A percentile compares a stretch with the other conserved stretches of the same genome.
phyloP scores from a whole-genome alignment of 257 asterid species.

The Nemophila menziesii region DNA sequence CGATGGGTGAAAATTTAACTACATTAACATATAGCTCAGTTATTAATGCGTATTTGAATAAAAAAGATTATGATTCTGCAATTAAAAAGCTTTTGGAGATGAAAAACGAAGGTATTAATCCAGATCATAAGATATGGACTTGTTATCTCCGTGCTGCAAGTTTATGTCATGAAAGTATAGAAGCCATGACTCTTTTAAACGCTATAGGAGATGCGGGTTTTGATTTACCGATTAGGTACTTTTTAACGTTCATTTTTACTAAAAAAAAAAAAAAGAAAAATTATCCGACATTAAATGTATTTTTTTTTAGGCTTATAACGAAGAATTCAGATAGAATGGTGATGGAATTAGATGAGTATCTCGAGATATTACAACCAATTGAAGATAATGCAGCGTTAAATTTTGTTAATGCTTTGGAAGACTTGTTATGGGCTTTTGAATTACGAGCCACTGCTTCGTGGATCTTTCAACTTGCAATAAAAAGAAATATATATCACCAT shows the following conservation, averaged over 20 bases:
- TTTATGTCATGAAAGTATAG: conserved; percentile 34
- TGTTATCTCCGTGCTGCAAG: conserved; percentile 86
- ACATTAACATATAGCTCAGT: conserved; percentile 75
- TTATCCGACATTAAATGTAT: conserved; percentile 8
- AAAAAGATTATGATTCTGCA: conserved; percentile 58
- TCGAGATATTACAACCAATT: conserved; percentile 43
- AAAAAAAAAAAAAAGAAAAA: no score
- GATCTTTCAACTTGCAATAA: conserved; percentile 86
- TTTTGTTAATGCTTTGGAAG: conserved; percentile 89
- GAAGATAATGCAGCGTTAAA: conserved; percentile 82
- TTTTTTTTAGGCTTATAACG: conserved; percentile 54
- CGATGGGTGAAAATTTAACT: conserved; percentile 42
- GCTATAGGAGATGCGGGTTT: conserved; percentile 75
- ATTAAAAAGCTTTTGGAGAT: conserved; percentile 62
- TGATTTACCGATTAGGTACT: conserved; percentile 66
- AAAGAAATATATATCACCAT: conserved; percentile 58
- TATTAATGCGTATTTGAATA: conserved; percentile 80
- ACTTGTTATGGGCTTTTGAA: conserved; percentile 89
- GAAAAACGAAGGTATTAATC: conserved; percentile 61
- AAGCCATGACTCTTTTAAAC: conserved; percentile 50
- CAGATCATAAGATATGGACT: conserved; percentile 84
- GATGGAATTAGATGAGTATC: conserved; percentile 58
- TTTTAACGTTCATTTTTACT: conserved; percentile 8
- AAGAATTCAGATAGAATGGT: conserved; percentile 52
- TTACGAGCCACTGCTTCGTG: conserved; percentile 85